phyloP scores from a whole-genome alignment of 2,329 filamentous ascomycete genomes.

The Tolypocladium inflatum region DNA sequence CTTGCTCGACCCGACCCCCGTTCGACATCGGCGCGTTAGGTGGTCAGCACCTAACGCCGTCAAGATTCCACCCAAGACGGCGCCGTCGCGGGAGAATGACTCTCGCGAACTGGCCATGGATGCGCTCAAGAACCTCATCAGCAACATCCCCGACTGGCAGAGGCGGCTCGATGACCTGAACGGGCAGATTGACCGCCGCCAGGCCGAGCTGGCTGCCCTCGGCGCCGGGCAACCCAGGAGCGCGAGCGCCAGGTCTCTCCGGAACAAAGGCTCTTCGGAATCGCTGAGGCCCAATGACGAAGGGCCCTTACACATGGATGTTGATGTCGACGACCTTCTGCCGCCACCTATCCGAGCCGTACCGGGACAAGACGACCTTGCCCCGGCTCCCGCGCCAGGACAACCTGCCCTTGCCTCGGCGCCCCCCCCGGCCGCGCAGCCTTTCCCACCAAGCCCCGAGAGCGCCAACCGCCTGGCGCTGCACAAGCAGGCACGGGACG shows the following conservation, averaged over 20 bases:
- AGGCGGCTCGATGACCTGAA: conserved; percentile 50
- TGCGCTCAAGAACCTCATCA: conserved; percentile 43
- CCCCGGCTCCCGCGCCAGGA: conserved; percentile 1
- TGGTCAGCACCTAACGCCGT: conserved; percentile 19
- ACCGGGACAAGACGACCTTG: conserved; percentile 1
- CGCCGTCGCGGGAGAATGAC: conserved; percentile 16
- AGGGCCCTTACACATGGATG: conserved; percentile 14
- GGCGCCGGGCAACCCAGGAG: conserved; percentile 17
- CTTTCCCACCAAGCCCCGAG: conserved; percentile 16
- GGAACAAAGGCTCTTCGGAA: conserved; percentile 44
- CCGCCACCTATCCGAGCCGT: background rate
- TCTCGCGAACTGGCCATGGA: conserved; percentile 38
- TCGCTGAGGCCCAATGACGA: conserved; percentile 42
- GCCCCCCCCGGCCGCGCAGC: conserved; percentile 8
- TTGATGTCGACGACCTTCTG: conserved; percentile 5
- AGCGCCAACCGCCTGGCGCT: conserved; percentile 7
- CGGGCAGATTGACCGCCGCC: conserved; percentile 50
- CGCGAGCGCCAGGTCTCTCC: conserved; percentile 29
- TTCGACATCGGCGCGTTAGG: conserved; percentile 16
- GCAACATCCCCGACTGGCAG: conserved; percentile 51
- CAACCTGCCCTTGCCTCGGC: conserved; percentile 1
- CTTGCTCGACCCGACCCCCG: background rate
- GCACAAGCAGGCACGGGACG: conserved; percentile 32
- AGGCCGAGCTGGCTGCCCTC: conserved; percentile 47
- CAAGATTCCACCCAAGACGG: conserved; percentile 16